Conservation (phyloP, 2,329 filamentous ascomycete species). For the Cordyceps farinosa region DNA sequence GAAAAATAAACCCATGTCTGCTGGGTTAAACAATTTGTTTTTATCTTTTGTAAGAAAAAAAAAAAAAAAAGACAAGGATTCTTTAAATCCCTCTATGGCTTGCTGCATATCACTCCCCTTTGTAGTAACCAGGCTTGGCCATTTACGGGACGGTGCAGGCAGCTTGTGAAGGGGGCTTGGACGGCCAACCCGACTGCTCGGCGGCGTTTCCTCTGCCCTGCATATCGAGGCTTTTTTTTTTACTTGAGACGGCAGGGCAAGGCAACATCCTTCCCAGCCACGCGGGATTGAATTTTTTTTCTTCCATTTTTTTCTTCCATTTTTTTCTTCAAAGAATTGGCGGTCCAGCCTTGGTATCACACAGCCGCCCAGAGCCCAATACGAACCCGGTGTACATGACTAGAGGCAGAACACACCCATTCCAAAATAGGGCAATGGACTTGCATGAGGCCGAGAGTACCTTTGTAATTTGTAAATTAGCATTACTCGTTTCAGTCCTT, state of each 20-base stretch:
- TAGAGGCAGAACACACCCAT: too few relatives aligned
- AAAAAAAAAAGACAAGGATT: neutral
- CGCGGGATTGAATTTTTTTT: neutral
- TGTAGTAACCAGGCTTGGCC: neutral
- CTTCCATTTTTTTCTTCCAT: too few relatives aligned
- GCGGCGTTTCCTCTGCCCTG: conserved; percentile 5
- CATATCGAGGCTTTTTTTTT: conserved; percentile 4
- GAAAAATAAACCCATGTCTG: too few relatives aligned
- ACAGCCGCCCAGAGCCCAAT: too few relatives aligned
- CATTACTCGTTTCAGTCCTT: neutral
- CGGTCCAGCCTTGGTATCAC: too few relatives aligned
- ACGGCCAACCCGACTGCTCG: conserved; percentile 10
- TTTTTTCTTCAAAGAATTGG: neutral
- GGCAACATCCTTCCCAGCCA: neutral
- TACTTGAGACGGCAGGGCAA: conserved; percentile 2
- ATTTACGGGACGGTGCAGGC: neutral
- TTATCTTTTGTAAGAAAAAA: neutral
- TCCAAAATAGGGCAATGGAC: too few relatives aligned
- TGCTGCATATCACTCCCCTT: neutral
- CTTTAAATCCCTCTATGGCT: neutral
- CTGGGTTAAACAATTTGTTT: too few relatives aligned
- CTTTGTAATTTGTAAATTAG: too few relatives aligned
- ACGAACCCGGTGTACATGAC: too few relatives aligned
- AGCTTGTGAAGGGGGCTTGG: neutral
- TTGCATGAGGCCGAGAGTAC: too few relatives aligned